Conservation (phyloP, 2,329 filamentous ascomycete genomes). For the Aspergillus sp. region DNA sequence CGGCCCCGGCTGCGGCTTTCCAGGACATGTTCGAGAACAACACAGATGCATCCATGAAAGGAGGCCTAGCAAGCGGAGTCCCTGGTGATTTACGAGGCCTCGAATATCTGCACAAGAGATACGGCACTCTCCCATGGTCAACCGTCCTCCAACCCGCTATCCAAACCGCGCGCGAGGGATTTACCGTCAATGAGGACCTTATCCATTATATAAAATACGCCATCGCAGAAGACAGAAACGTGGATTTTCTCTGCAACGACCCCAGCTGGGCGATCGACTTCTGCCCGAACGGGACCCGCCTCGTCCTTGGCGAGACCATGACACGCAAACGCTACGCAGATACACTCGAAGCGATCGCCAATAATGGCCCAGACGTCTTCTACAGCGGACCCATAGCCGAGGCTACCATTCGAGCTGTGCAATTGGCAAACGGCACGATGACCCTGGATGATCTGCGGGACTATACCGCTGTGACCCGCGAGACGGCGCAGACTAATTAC, state of each 20-base stretch:
- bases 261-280: conserved; percentile 82
- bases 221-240: conserved; percentile 32
- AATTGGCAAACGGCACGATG: conserved; percentile 72
- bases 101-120: conserved; percentile 63
- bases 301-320: conserved; percentile 69
- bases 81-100: conserved; percentile 64
- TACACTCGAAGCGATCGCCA: conserved; percentile 70
- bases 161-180: conserved; percentile 65
- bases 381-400: conserved; percentile 68
- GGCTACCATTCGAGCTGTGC: conserved; percentile 63
- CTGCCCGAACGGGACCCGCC: conserved; percentile 68
- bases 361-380: conserved; percentile 64
- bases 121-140: conserved; percentile 60
- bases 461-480: conserved; percentile 62
- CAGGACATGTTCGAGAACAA: conserved; percentile 81
- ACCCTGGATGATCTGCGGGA: conserved; percentile 68
- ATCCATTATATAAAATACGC: conserved; percentile 63
- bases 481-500: conserved; percentile 58
- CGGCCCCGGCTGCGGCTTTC: conserved; percentile 72
- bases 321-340: conserved; percentile 73
- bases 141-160: conserved; percentile 68
- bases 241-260: conserved; percentile 66
- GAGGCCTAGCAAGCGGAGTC: conserved; percentile 62
- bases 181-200: conserved; percentile 65
- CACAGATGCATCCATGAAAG: conserved; percentile 57